Base-by-base conservation (phyloP, 768 basidiomycete species). In the Boletus rubropictus region DNA sequence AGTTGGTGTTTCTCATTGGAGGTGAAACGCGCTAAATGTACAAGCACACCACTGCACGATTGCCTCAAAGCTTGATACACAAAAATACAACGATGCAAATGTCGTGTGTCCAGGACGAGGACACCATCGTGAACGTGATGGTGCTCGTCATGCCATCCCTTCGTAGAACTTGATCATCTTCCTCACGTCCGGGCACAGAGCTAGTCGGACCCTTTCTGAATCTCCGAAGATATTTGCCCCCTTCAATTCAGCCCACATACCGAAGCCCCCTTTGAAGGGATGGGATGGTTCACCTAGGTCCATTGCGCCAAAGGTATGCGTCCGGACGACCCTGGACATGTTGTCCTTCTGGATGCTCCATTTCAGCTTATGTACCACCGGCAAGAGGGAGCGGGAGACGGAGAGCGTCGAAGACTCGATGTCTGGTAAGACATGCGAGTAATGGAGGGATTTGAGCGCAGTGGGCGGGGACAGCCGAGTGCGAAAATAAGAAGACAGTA, bases 271-370 rank as follows among this genome's bases (percentile, higher is more conserved):
- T 15, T 67, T 61, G 34, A 69, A 70, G 24, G 62, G 60, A 25
- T 47, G 48, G 4, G 60, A 52, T 2, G 49, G 33, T 31, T 48
- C 36, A 22, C 38, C 48, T 39, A 22, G n/a, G 40, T 56, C 59
- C 51, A 62, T 62, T 29, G 67, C 62, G 41, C 72, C 69, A 31
- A 43, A 57, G 12, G 52, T 61, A 38, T 62, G 55, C 28, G 72
- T 67, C 59, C 80, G 76, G 45, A 86, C 70, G 50, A 76, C 63
- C 60, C 72, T 76, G 5, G 85, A 78, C 22, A 86, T 68, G 39
- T 70, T 72, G 57, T 87, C 86, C 11, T 74, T 71, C 57, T 81
- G 79, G 39, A 86, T 63, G 32, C 76, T 80, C 84, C 84, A 88
- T 61, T 86, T 87, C 50, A 88, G 71, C 58, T 77, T 71, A 47